Evolutionary conservation across 2,329 filamentous ascomycete species (phyloP), one percentile per base, ranked within the genome.

Genomic region (Fusarium oxysporum): DNA sequence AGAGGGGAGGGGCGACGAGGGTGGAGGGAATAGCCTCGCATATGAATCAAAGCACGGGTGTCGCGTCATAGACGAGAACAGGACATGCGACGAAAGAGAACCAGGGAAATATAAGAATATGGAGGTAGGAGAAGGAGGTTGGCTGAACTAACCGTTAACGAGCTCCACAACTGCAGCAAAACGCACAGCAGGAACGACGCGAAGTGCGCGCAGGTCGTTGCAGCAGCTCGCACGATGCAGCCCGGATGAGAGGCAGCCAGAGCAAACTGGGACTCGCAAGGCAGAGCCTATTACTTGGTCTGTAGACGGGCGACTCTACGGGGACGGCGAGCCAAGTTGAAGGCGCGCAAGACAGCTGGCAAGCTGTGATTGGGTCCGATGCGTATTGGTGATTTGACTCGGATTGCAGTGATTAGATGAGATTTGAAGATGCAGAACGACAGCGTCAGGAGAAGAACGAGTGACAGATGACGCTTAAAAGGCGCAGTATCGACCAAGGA

Each of bases 331-430:
- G 71, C 65, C 71, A 73, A 65, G 68, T 72, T 71, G 66, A 78
- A 68, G 70, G 73, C 66, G 68, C 59, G 68, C 76, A 72, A 72
- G 80, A 80, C 80, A 81, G 80, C 73, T 81, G 80, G 80, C 80
- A 75, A 61, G 74, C 74, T 76, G 70, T 81, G 80, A 81, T 81
- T 81, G 80, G 80, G 70, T 65, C 72, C 48, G 55, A 47, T 68
- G 57, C 65, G 57, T 54, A 37, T 65, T 74, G 75, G 66, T 70
- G 71, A 77, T 72, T 74, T 72, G 70, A 65, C 62, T 64, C 61
- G 44, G 55, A 75, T 67, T 53, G 47, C 51, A 61, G 72, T 62
- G 73, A 75, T 71, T 67, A 69, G 72, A 75, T 69, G 68, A 77
- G 72, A 76, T 73, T 69, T 57, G 48, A 54, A 65, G 71, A 69